A percentile compares a stretch with the other conserved stretches of the same genome.
Evolutionary conservation across 768 basidiomycete genomes (phyloP).

Genomic region (Paxillus involutus): DNA sequence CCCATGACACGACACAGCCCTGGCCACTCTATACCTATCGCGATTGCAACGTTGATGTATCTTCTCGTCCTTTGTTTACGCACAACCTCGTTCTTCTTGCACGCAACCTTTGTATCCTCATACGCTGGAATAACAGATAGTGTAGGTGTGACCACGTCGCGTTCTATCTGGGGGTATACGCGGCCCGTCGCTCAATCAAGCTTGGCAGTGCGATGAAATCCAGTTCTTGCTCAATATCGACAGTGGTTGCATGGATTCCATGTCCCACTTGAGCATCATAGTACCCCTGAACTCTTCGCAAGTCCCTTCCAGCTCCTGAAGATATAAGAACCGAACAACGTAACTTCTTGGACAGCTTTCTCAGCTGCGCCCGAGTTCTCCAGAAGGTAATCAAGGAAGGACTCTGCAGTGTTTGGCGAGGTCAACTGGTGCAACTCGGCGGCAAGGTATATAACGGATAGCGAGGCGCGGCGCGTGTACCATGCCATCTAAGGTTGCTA

Average conservation of each 20-base stretch:
- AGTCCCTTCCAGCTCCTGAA: constrained; percentile 73
- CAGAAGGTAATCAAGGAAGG: constrained; percentile 68
- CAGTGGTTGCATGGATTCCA: not conserved
- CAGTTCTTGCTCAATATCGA: too few species aligned
- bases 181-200: not conserved
- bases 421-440: constrained; percentile 83
- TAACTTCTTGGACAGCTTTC: constrained; percentile 49
- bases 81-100: constrained; percentile 9
- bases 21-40: constrained; percentile 5
- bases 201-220: too few species aligned
- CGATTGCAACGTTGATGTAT: not conserved
- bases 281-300: constrained; percentile 63
- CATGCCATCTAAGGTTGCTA: constrained; percentile 53
- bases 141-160: not conserved
- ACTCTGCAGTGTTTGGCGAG: constrained; percentile 64
- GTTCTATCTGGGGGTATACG: not conserved
- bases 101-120: constrained; percentile 20
- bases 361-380: constrained; percentile 46
- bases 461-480: constrained; percentile 66
- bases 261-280: constrained; percentile 11
- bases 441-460: constrained; percentile 70
- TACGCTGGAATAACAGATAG: constrained; percentile 11
- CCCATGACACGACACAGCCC: not conserved
- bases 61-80: not conserved
- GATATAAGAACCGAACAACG: constrained; percentile 59